Base-by-base conservation (phyloP, 2,329 filamentous ascomycete genomes). In the Stemphylium beticola region DNA sequence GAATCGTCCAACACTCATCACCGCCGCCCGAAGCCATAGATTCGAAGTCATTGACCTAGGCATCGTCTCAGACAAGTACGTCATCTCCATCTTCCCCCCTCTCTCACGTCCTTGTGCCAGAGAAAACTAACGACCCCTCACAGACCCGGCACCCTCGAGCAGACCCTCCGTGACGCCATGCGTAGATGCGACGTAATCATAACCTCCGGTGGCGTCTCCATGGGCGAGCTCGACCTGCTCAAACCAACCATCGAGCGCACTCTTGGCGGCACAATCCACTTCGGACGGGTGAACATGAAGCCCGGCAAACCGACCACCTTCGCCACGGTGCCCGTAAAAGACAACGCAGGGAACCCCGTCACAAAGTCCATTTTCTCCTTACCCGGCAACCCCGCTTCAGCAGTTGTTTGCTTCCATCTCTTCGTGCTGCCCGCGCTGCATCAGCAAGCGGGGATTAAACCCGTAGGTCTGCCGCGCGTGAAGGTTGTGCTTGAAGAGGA, bases 241-340 rank as follows among this genome's bases (percentile, higher is more conserved):
- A 99, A 99, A 74, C 93, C 95, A 0, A 98, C 93, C 0, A 91
- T 99, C 66, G 95, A 98, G 79, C 88, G 93, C 37, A 83, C 87
- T 1, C 84, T 99, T 1, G 92, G 92, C 52, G 95, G 95, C 7
- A 95, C 88, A 0, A 96, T 99, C 62, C 95, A 97, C 76, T 99
- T 99, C 66, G 95, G 95, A 20, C 89, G 95, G 3, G 95, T 99
- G 2, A 85, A 89, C 49, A 98, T 99, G 95, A 99, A 99, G 79
- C 95, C 95, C 0, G 95, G 95, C 4, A 99, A 98, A 76, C 95
- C 95, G 2, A 97, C 93, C 0, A 99, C 95, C 0, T 99, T 99
- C 74, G 95, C 95, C 2, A 97, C 92, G 0, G 84, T 98, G 0
- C 87, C 91, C 0, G 79, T 84, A 69, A 87, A 87, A 51, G 69